Conservation (phyloP, 495 filamentous ascomycete species). For the Penicillium cataractarum region DNA sequence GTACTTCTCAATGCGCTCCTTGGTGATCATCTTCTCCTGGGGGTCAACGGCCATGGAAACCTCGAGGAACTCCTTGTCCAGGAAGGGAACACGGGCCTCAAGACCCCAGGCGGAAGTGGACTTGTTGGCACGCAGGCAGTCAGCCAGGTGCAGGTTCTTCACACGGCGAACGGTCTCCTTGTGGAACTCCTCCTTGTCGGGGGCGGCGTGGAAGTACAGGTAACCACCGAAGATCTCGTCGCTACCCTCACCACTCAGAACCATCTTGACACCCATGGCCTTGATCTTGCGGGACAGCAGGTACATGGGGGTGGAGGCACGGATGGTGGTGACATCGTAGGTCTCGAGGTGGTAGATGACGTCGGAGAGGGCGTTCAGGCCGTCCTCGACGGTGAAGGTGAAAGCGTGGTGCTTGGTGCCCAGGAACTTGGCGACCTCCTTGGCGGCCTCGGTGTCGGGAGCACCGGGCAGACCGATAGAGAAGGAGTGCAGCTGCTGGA, state of each 20-base stretch:
- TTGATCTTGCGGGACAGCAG: conserved; percentile 97
- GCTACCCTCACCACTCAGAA: conserved; percentile 91
- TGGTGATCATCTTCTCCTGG: conserved; percentile 89
- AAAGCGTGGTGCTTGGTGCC: conserved; percentile 97
- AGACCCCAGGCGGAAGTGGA: conserved; percentile 98
- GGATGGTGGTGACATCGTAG: conserved; percentile 97
- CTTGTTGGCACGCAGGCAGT: conserved; percentile 98
- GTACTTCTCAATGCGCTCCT: conserved; percentile 93
- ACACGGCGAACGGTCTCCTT: conserved; percentile 88
- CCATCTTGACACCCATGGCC: conserved; percentile 99
- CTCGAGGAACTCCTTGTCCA: conserved; percentile 96
- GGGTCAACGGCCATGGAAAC: conserved; percentile 91
- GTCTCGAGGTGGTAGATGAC: conserved; percentile 98
- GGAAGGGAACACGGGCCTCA: conserved; percentile 96
- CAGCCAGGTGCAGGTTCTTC: conserved; percentile 92
- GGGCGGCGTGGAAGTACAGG: conserved; percentile 96
- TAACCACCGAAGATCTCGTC: conserved; percentile 99
- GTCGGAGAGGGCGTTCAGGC: conserved; percentile 91
- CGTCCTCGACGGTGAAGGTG: conserved; percentile 97
- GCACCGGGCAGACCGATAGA: conserved; percentile 92
- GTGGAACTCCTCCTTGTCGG: conserved; percentile 89
- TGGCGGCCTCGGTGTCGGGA: conserved; percentile 85
- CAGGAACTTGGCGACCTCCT: conserved; percentile 90
- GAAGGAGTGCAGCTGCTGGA: conserved; percentile 96
- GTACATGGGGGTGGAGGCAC: conserved; percentile 98